These are phyloP conservation scores for Rubroboletus satanas DNA, from an alignment of 768 basidiomycete species.

Conservation along the genomic window DNA sequence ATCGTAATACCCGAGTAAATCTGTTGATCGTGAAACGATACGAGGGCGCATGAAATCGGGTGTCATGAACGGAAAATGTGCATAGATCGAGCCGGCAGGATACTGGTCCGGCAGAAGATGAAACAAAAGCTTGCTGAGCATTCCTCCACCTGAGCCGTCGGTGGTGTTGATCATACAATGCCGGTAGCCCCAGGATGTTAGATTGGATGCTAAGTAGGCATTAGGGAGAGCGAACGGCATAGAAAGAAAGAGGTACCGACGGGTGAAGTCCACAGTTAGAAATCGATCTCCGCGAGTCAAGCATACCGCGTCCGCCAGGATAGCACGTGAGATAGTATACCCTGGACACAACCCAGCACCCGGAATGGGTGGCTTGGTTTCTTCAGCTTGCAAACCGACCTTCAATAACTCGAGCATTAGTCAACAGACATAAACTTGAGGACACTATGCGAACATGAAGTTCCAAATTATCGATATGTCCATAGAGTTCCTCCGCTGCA, in stretches of 20 bases:
- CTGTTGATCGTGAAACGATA: conserved; percentile 35
- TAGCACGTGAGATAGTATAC: conserved; percentile 82
- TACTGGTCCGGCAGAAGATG: conserved; percentile 68
- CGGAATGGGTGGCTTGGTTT: conserved; percentile 57
- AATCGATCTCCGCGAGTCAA: conserved; percentile 78
- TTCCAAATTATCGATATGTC: conserved; percentile 74
- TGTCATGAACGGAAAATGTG: conserved; percentile 77
- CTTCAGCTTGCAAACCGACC: conserved; percentile 70
- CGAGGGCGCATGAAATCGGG: conserved; percentile 45
- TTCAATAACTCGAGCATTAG: conserved; percentile 17
- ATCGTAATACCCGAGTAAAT: conserved; percentile 44
- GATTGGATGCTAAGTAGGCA: conserved; percentile 52
- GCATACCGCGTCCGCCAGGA: conserved; percentile 73
- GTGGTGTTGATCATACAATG: conserved; percentile 60
- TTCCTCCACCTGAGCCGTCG: conserved; percentile 74
- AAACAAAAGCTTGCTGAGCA: conserved; percentile 71
- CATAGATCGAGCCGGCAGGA: conserved; percentile 60
- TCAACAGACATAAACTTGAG: not conserved
- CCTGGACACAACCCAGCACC: conserved; percentile 81
- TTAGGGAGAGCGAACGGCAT: conserved; percentile 1
- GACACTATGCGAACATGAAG: conserved; percentile 52
- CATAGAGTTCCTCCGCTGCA: conserved; percentile 63
- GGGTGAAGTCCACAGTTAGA: conserved; percentile 72
- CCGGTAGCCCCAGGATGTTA: conserved; percentile 77
- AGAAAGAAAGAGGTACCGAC: conserved; percentile 37